Base-by-base conservation (phyloP, 2,329 filamentous ascomycete species). In the Penicillium freii region DNA sequence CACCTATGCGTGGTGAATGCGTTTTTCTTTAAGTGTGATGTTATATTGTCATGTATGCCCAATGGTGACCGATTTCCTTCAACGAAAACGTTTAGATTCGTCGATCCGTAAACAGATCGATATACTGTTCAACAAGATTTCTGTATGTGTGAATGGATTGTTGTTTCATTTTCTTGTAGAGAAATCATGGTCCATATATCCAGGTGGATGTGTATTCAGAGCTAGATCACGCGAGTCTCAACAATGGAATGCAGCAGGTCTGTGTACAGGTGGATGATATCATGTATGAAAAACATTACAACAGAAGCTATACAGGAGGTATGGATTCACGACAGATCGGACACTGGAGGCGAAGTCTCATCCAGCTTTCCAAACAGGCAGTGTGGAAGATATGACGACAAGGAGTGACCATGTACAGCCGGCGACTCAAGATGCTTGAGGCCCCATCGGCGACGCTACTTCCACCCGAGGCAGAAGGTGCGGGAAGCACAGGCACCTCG, bases 321-420 rank as follows among this genome's bases (percentile, higher is more conserved):
- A 97, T 75, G 58, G 89, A 88, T 77, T 97, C 92, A 65, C 94
- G 83, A 76, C 94, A 97, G 64, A 96, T 97, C 1, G 94, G 94
- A 77, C 94, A 99, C 77, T 96, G 91, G 69, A 99, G 76, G 57
- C 93, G 80, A 73, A 95, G 92, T 71, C 90, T 84, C 89, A 99
- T 94, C 94, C 94, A 97, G 39, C 91, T 92, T 77, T 97, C 93
- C 65, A 99, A 78, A 74, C 94, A 99, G 33, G 83, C 80, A 56
- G 87, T 94, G 72, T 99, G 94, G 73, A 99, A 99, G 48, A 97
- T 92, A 77, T 99, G 94, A 54, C 92, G 81, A 74, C 94, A 99
- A 47, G 94, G 94, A 56, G 94, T 99, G 23, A 97, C 91, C 94
- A 99, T 99, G 76, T 97, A 97, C 66, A 84, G 82, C 49, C 92